Base-by-base conservation (phyloP, 371 early-diverging fungal genomes). In the Conidiobolus incongruus region DNA sequence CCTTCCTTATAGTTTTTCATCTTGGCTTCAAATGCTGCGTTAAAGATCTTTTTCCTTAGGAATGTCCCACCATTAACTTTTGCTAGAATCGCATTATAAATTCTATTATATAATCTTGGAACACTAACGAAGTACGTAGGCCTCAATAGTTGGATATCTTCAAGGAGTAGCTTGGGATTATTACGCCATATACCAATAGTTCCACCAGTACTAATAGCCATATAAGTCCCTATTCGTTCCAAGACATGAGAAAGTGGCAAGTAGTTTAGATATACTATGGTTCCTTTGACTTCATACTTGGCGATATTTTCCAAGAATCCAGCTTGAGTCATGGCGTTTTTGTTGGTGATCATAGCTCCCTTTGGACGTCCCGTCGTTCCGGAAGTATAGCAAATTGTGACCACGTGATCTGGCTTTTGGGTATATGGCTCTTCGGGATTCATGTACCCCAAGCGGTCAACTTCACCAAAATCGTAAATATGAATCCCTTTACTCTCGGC, bases 331-430 rank as follows among this genome's bases (percentile, higher is more conserved):
- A 26, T 26, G 26, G 8, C 63, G 51, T 65, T 68, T 17, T 34
- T n/a, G n/a, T 72, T 67, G 5, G 65, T 61, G 10, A 68, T 15
- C 56, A 72, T 60, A n/a, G 60, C 70, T 32, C 70, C 70, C 59
- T 71, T 62, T 42, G 93, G 93, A 15, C 51, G 52, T 1, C 86
- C 90, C 1, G 81, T 74, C 24, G 82, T 70, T 41, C 98, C 96
- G 45, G 81, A 79, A 3, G 99, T 99, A 56, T 93, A 97, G 64
- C 90, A 92, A 45, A 96, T 84, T 22, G 87, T 82, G 47, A 79
- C 80, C n/a, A 83, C 20, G 43, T 78, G 77, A 1, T 68, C 64
- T 22, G 70, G 57, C 6, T 45, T 49, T 2, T 72, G 58, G 1
- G 54, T 53, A 4, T 51, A 55, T 33, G 62, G 62, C 5, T 51